Evolutionary conservation across 2,329 filamentous ascomycete genomes (phyloP).

Genomic region (Cryphonectria nitschkei): DNA sequence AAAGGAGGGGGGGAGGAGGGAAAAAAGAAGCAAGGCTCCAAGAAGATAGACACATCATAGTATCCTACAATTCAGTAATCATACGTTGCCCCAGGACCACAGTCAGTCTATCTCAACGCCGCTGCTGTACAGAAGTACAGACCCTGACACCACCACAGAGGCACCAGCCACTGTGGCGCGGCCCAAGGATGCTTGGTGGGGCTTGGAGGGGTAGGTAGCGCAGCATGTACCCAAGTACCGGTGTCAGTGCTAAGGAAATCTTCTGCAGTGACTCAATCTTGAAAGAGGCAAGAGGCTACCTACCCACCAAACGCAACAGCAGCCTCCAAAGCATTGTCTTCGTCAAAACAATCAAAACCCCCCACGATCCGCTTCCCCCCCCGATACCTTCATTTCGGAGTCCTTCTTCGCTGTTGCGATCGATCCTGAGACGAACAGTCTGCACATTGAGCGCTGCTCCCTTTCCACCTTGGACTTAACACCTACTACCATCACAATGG

Average conservation of each 20-base stretch:
- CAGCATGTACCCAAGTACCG: constrained; percentile 9
- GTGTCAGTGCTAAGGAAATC: constrained; percentile 12
- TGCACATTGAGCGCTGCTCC: constrained; percentile 7
- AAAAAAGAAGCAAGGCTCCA: not conserved
- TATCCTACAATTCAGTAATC: not conserved
- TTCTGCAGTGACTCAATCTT: constrained; percentile 19
- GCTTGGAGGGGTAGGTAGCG: constrained; percentile 15
- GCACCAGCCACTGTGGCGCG: constrained; percentile 13
- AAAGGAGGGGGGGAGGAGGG: no score
- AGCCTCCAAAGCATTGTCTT: constrained; percentile 17
- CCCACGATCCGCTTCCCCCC: no score
- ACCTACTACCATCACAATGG: constrained; percentile 46
- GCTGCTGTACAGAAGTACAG: no score
- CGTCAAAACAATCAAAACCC: constrained; percentile 11
- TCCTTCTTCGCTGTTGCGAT: not conserved
- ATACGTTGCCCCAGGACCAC: not conserved
- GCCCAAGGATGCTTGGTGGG: constrained; percentile 4
- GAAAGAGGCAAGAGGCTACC: constrained; percentile 14
- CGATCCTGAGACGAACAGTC: not conserved
- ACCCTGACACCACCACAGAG: not conserved
- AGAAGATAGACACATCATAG: not conserved
- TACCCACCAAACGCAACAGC: constrained; percentile 12
- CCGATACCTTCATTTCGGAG: not conserved
- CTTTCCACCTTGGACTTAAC: constrained; percentile 14
- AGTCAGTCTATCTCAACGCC: not conserved